Percentiles rank a stretch among this genome's conserved stretches.
Evolutionary conservation across 148 eudicot genomes (phyloP).

Genomic region (Rhododendron simsii): DNA sequence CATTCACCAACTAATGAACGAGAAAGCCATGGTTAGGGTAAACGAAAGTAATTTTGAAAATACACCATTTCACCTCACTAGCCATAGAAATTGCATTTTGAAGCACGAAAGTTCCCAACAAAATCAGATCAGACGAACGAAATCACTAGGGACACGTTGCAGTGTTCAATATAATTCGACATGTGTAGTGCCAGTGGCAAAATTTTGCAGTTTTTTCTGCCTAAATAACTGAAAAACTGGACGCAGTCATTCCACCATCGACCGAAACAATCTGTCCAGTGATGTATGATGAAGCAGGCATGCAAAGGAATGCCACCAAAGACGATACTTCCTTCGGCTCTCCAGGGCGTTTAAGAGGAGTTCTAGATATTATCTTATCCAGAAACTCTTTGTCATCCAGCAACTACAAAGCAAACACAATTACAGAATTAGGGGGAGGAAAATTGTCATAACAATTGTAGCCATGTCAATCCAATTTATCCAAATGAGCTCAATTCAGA

Average conservation of each 20-base stretch:
- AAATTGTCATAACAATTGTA: not conserved
- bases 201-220: not conserved
- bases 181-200: not conserved
- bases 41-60: not conserved
- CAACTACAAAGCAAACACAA: constrained; percentile 31
- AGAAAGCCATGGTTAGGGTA: no score
- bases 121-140: not conserved
- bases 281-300: constrained; percentile 91
- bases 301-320: constrained; percentile 73
- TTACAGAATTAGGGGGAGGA: not conserved
- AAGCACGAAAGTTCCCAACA: not conserved
- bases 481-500: not conserved
- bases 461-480: not conserved
- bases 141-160: not conserved
- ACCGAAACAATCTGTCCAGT: constrained; percentile 76
- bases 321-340: constrained; percentile 81
- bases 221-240: constrained; percentile 33
- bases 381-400: constrained; percentile 43
- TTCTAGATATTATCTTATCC: constrained; percentile 45
- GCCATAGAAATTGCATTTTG: not conserved
- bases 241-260: constrained; percentile 79
- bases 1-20: no score
- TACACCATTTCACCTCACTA: not conserved
- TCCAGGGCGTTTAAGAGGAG: constrained; percentile 61
- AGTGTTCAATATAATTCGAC: not conserved